A percentile compares a stretch with the other conserved stretches of the same genome.
phyloP scores from a whole-genome alignment of 1,139 yeast genomes.

The Suhomyces yuchorum region DNA sequence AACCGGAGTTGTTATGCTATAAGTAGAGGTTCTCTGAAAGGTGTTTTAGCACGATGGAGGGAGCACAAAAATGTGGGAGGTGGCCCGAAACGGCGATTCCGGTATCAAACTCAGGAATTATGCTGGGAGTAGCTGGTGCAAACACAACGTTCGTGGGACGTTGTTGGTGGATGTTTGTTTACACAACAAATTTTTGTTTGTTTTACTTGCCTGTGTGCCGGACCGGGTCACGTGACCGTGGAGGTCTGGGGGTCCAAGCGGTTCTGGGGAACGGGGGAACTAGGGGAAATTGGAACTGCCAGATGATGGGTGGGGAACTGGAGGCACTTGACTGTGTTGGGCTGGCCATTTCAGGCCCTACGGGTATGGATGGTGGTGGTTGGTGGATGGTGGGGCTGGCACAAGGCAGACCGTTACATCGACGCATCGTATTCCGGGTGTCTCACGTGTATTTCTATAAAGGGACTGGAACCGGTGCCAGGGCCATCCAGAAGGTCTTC shows the following conservation, averaged over 20 bases:
- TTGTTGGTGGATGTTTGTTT: constrained; percentile 13
- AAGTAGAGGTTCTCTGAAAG: background rate
- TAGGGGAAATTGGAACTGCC: too few species aligned
- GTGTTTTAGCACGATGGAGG: background rate
- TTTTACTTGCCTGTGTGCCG: constrained; percentile 4
- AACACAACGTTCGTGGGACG: constrained; percentile 1
- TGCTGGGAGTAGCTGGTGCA: background rate
- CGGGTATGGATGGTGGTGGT: too few species aligned
- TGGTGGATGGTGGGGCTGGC: too few species aligned
- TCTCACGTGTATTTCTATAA: background rate
- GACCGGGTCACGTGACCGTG: background rate
- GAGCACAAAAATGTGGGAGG: background rate
- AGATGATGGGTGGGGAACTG: too few species aligned
- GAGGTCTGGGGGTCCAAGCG: too few species aligned
- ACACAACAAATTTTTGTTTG: constrained; percentile 18
- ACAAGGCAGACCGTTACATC: too few species aligned
- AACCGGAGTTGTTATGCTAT: background rate
- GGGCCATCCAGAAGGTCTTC: too few species aligned
- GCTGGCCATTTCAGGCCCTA: too few species aligned
- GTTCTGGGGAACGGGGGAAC: too few species aligned
- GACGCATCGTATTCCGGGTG: background rate
- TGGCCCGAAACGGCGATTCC: constrained; percentile 1
- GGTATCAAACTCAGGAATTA: background rate
- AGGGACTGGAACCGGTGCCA: background rate
- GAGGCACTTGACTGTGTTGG: too few species aligned